Evolutionary conservation across 139 green algal genomes (phyloP), one percentile per base, ranked within the genome.

Genomic region (Chlorella sp.): DNA sequence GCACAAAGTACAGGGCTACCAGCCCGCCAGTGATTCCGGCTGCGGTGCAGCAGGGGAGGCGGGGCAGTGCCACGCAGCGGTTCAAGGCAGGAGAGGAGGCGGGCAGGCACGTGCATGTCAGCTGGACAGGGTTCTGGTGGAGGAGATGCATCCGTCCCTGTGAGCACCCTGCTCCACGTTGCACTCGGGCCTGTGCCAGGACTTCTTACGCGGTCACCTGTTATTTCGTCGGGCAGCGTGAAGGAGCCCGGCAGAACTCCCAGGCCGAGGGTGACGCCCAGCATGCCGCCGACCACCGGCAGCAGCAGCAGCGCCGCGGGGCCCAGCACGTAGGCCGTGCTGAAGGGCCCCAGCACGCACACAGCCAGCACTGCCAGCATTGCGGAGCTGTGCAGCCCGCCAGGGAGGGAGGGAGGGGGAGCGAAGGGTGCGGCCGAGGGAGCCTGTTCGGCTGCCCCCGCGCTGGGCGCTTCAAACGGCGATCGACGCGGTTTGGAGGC

Each of bases 201-300:
- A n/a, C n/a, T n/a, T n/a, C n/a, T n/a, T n/a, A n/a, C n/a, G n/a
- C 1, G 23, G 34, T 55, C 78, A 75, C 78, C 51, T 23, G 78
- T 83, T 13, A 86, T 41, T 9, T 80, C 34, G 36, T 86, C 81
- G 0, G 55, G 34, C 5, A n/a, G 20, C 0, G 63, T 51, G 64
- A 44, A 68, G 47, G 17, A 25, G 51, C 81, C 81, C 0, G 69
- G 55, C 32, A 23, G 25, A 1, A 80, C 36, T 13, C 81, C 81
- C 26, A 86, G 26, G 25, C 81, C 81, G 23, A 80, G 36, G 0
- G 34, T 69, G 28, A 85, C 15, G 32, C 80, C 80, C 26, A 85
- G 65, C 63, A 74, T 39, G 21, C n/a, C 32, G 65, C 65, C 80
- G 4, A 60, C 38, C 30, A 74, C 15, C n/a, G 80, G 47, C 26